phyloP scores from a whole-genome alignment of 352 stramenopile genomes.

The Pythium volutum region DNA sequence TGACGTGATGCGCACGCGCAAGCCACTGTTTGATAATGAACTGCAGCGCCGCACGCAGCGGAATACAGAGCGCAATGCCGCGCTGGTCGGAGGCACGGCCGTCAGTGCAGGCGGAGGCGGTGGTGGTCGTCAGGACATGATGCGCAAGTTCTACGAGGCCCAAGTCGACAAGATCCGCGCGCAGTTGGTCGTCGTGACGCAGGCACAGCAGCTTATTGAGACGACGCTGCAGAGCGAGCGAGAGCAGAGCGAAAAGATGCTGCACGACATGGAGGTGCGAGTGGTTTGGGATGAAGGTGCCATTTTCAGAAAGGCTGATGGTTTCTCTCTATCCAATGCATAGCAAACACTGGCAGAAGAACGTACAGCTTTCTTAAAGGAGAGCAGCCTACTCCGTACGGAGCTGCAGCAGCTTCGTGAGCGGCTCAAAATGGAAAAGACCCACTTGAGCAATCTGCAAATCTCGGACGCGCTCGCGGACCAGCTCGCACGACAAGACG shows the following conservation, averaged over 20 bases:
- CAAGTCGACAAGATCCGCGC: conserved; percentile 73
- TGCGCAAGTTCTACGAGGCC: conserved; percentile 82
- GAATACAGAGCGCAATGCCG: conserved; percentile 11
- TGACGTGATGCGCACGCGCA: conserved; percentile 23
- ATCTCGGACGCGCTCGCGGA: conserved; percentile 64
- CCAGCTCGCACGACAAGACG: conserved; percentile 52
- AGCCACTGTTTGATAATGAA: conserved; percentile 61
- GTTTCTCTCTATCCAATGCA: not conserved
- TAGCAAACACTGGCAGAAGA: conserved; percentile 22
- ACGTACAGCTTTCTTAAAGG: not conserved
- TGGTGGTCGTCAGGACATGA: conserved; percentile 30
- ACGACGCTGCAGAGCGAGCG: conserved; percentile 46
- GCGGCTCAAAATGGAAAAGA: conserved; percentile 62
- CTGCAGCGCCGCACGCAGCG: conserved; percentile 25
- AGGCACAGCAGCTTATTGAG: conserved; percentile 50
- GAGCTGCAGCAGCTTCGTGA: conserved; percentile 28
- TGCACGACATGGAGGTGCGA: conserved; percentile 22
- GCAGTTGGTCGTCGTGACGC: conserved; percentile 46
- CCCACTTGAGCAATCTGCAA: conserved; percentile 51
- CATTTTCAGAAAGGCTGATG: not conserved
- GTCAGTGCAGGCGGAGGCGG: not conserved
- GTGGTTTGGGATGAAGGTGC: not conserved
- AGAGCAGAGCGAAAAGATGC: conserved; percentile 23
- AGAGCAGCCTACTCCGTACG: conserved; percentile 21
- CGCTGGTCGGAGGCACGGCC: not conserved